Evolutionary conservation across 1,284 basidiomycete genomes (phyloP).

Genomic region (Chalciporus piperatoides): DNA sequence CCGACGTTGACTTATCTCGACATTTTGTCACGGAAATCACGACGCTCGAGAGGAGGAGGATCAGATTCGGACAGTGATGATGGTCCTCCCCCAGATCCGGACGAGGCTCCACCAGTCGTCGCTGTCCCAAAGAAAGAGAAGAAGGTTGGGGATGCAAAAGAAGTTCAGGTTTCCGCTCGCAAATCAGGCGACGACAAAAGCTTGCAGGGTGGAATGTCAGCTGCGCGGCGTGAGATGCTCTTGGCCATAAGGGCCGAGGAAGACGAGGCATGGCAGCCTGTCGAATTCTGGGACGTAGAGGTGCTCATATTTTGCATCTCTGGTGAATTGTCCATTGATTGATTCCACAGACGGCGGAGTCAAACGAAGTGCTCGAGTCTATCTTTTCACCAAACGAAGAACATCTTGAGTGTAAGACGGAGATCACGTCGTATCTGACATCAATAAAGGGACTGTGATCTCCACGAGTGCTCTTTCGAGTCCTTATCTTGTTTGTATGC

Average conservation of each 20-base stretch:
- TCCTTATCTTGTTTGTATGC: not conserved
- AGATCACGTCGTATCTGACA: constrained; percentile 58
- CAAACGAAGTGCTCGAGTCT: constrained; percentile 52
- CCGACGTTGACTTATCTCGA: constrained; percentile 78
- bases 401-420: constrained; percentile 54
- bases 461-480: not conserved
- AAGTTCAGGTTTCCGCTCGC: constrained; percentile 71
- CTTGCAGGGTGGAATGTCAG: constrained; percentile 57
- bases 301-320: constrained; percentile 35
- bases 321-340: constrained; percentile 10
- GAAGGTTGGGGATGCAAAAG: constrained; percentile 54
- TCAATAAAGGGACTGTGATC: constrained; percentile 53
- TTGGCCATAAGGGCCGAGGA: constrained; percentile 66
- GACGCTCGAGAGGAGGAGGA: constrained; percentile 45
- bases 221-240: constrained; percentile 67
- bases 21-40: constrained; percentile 57
- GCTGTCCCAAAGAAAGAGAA: constrained; percentile 56
- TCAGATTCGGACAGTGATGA: constrained; percentile 70
- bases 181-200: constrained; percentile 59
- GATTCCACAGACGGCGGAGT: constrained; percentile 48
- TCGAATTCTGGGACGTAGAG: constrained; percentile 60
- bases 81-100: constrained; percentile 74
- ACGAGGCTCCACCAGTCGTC: constrained; percentile 52
- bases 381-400: constrained; percentile 59
- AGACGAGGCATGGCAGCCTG: constrained; percentile 67